Conservation (phyloP, 2,329 filamentous ascomycete genomes). For the Torrubiella hemipterigena region DNA sequence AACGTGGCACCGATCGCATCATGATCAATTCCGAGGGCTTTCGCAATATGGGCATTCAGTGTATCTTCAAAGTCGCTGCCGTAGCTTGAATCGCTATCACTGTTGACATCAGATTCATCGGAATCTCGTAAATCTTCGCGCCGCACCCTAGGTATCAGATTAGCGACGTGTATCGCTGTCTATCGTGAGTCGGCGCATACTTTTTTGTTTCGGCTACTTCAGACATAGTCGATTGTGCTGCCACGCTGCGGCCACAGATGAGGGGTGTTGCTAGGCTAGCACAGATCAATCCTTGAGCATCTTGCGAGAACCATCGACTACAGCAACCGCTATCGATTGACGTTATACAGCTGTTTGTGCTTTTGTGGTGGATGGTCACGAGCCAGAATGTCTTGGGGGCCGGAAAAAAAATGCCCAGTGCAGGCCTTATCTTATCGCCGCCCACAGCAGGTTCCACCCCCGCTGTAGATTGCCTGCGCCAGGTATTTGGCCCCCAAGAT, state of each 20-base stretch:
- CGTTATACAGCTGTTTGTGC: no score
- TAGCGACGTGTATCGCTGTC: background rate
- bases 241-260: no score
- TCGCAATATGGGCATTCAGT: conserved; percentile 35
- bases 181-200: conserved; percentile 17
- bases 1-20: no score
- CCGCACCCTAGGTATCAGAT: conserved; percentile 30
- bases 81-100: conserved; percentile 14
- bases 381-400: no score
- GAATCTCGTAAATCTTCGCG: conserved; percentile 38
- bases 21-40: conserved; percentile 29
- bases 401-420: conserved; percentile 1
- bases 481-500: no score
- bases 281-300: no score
- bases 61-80: conserved; percentile 28
- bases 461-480: background rate
- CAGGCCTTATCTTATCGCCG: background rate
- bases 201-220: conserved; percentile 39
- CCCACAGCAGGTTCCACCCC: no score
- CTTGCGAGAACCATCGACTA: no score
- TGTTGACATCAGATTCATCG: conserved; percentile 12
- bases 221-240: conserved; percentile 36
- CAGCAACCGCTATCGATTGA: no score
- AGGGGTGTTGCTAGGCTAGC: no score
- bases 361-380: no score